Evolutionary conservation across 352 stramenopile genomes (phyloP), one percentile per base, ranked within the genome.

Genomic region (Blastocystis sp.): DNA sequence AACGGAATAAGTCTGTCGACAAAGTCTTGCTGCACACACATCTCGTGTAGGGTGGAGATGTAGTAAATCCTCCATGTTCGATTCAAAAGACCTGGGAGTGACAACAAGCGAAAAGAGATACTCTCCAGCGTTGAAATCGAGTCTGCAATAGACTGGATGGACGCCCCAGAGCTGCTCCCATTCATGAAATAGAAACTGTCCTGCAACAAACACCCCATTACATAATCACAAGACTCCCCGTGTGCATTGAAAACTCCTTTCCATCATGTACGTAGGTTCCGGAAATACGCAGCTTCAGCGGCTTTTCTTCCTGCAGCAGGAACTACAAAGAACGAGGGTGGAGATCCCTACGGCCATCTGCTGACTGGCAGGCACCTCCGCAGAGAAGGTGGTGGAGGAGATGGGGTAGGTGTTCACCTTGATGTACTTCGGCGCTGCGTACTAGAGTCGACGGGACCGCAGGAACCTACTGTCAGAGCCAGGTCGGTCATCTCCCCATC

Each of bases 211-310:
- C 30, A 78, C 37, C 39, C 26, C 5, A 41, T 63, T 54, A 81
- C 43, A 81, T 63, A 63, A 81, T 81, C 45, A 41, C 65, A 62
- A 81, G 43, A 81, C 70, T 81, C 24, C 70, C 70, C 26, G 47
- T 81, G 37, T 81, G 70, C 45, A 81, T 34, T 4, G 45, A 41
- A 20, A 81, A 24, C 5, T 62, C 11, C 70, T 81, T 81, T 81
- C 70, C 70, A 34, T 81, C 54, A 3, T 62, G 18, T 9, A 6
- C 39, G 39, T 65, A 81, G 13, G 43, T 45, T 18, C 70, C 70
- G 16, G 41, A 81, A 20, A 81, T 41, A 13, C 70, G 70, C 7
- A 81, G 13, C 45, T 81, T 81, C 41, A 81, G 43, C 34, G 43
- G 45, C 54, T 81, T 81, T 2, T 64, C 50, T 24, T 81, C 70